These are phyloP conservation scores for Thelonectria rubi DNA, from an alignment of 2,329 filamentous ascomycete genomes.

Conservation along the genomic window DNA sequence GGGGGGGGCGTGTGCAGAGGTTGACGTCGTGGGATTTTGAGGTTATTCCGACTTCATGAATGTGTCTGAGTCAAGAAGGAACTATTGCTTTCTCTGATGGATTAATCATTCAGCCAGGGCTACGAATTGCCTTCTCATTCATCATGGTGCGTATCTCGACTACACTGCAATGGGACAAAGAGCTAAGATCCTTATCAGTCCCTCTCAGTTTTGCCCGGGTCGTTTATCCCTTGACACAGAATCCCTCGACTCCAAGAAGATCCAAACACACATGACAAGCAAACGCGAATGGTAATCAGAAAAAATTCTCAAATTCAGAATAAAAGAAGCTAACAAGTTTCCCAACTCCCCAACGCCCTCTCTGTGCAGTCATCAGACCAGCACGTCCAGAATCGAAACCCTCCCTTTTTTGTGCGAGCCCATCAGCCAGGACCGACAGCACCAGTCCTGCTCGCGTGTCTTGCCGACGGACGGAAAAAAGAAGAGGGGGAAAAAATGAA, in stretches of 20 bases:
- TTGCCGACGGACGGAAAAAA: not conserved
- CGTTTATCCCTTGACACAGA: too few species aligned
- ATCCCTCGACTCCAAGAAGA: too few species aligned
- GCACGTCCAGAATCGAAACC: not conserved
- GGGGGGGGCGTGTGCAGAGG: slow-evolving; percentile 7
- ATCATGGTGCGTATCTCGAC: too few species aligned
- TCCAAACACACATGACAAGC: too few species aligned
- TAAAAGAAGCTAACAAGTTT: not conserved
- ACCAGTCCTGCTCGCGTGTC: not conserved
- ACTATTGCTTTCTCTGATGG: too few species aligned
- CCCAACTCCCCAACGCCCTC: not conserved
- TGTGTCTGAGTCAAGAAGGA: too few species aligned
- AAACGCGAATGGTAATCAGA: too few species aligned
- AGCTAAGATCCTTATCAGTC: too few species aligned
- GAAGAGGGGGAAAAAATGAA: not conserved
- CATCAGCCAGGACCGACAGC: not conserved
- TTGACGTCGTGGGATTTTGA: slow-evolving; percentile 6
- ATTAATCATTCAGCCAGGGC: too few species aligned
- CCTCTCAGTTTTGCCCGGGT: too few species aligned
- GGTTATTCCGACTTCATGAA: slow-evolving; percentile 15
- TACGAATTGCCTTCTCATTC: too few species aligned
- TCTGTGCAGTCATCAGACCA: not conserved
- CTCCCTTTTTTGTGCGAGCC: not conserved
- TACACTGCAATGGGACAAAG: too few species aligned
- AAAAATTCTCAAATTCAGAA: not conserved